Evolutionary conservation across 306 rosid species (phyloP), one percentile per base, ranked within the genome.

Genomic region (Ormosia emarginata): DNA sequence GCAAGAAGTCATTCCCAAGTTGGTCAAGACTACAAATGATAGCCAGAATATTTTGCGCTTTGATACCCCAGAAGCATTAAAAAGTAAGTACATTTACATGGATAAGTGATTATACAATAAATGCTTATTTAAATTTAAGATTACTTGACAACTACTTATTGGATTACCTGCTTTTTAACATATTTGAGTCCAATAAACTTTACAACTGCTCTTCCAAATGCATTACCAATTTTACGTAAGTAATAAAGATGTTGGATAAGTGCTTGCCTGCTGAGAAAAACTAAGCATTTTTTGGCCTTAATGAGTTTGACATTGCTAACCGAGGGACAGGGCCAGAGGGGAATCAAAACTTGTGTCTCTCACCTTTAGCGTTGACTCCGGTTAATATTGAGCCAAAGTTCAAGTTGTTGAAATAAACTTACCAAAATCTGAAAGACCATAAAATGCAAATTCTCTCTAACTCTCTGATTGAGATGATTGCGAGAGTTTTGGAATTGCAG

Each of bases 41-140:
- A 43, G 6, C 4, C 77, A 81, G 36, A 85, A 87, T 37, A 41
- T 62, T 57, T 12, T 89, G 74, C 86, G 81, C 14, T 91, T 91
- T n/a, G 91, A 87, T 33, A n/a, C 80, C 4, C 94, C 94, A 2
- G 86, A 87, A 65, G 29, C 94, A 36, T 0, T 78, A 14, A 66
- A 81, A 50, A 86, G 91, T 86, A 72, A 84, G 88, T 15, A 41
- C 3, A 6, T 47, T 5, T 12, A 32, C 67, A 9, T 59, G 9
- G 13, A 59, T 59, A 59, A 59, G 11, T 59, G 9, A 39, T 12
- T 36, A 24, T 9, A 12, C 17, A 6, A 34, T 53, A 40, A 62
- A 0, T 46, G 71, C 58, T 58, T 44, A 33, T 55, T 29, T 40
- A 9, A 52, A 29, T 5, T 39, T 18, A 9, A 56, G 30, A 44